A percentile compares a stretch with the other conserved stretches of the same genome.
Conservation (phyloP, 768 basidiomycete species). For the Podaxis rugospora region DNA sequence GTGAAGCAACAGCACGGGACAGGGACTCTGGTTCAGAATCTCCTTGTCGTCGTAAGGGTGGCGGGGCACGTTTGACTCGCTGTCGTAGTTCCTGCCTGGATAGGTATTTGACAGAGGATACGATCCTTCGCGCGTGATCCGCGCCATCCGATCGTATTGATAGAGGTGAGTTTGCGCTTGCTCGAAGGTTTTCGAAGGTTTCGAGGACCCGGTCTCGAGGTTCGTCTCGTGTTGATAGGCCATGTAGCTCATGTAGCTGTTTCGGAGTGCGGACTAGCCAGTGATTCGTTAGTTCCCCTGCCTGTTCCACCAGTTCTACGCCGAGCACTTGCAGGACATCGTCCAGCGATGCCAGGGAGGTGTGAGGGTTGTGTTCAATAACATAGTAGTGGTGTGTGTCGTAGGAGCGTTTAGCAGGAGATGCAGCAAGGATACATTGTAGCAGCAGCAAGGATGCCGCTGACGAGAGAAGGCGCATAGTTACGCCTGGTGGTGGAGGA, state of each 20-base stretch:
- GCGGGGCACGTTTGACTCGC: slow-evolving; percentile 72
- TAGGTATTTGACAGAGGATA: slow-evolving; percentile 56
- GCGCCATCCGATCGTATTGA: slow-evolving; percentile 38
- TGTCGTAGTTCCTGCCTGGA: slow-evolving; percentile 61
- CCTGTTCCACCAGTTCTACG: slow-evolving; percentile 84
- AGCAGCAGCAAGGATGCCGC: slow-evolving; percentile 14
- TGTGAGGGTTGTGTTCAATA: slow-evolving; percentile 54
- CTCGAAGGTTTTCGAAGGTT: slow-evolving; percentile 41
- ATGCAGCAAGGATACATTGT: slow-evolving; percentile 19
- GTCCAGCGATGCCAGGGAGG: slow-evolving; percentile 39
- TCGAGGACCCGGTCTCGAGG: slow-evolving; percentile 45
- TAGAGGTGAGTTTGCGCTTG: slow-evolving; percentile 26
- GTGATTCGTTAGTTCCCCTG: slow-evolving; percentile 75
- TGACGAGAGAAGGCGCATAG: slow-evolving; percentile 26
- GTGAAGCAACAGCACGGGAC: slow-evolving; percentile 46
- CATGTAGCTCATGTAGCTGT: slow-evolving; percentile 19
- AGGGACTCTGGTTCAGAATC: slow-evolving; percentile 22
- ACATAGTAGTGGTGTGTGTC: slow-evolving; percentile 80
- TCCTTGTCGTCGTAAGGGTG: slow-evolving; percentile 36
- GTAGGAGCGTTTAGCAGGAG: slow-evolving; percentile 51
- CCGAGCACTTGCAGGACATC: slow-evolving; percentile 60
- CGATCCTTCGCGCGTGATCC: slow-evolving; percentile 37
- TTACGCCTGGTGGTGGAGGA: slow-evolving; percentile 25
- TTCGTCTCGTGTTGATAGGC: slow-evolving; percentile 27
- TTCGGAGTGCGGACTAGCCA: slow-evolving; percentile 76